Evolutionary conservation across 768 basidiomycete species (phyloP), one percentile per base, ranked within the genome.

Genomic region (Lactifluus piperatus): DNA sequence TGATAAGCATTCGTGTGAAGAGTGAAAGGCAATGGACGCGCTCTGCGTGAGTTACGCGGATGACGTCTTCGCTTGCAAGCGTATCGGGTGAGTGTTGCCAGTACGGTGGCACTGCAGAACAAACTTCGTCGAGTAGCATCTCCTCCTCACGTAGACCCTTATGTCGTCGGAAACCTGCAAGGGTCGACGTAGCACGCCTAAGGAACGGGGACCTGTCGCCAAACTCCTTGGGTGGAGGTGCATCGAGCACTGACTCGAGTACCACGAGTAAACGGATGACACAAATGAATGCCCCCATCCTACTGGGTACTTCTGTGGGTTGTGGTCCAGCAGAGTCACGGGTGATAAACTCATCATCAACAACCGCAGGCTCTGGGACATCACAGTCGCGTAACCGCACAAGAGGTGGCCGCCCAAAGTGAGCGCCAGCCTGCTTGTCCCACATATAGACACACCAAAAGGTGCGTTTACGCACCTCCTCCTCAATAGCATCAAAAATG

Each of bases 391-490:
- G 79, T 61, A 94, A 72, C 47, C 92, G 81, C 64, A 97, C 79
- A 77, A 94, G 81, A 3, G 92, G 84, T 32, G 93, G 93, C 26
- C 93, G 78, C 26, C 94, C 93, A 69, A 95, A 94, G 71, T 91
- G 87, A 58, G 89, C 87, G 11, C 83, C 77, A 7, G 93, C 82
- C 67, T 94, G 93, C 73, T 97, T 95, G 73, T 97, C 94, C 94
- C 94, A 95, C 51, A 91, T 80, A 72, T 95, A 97, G 27, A 94
- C 91, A 59, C 91, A 91, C 92, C 93, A 97, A 71, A 97, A 97
- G 0, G 94, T 95, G 65, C 93, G 84, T 72, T 94, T 95, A 58
- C 94, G 81, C 29, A 93, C 84, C 70, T 95, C 91, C 60, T 89
- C 87, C 70, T 94, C 93, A 63, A 94, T 86, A 9, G 88, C 81